Conservation (phyloP, 2,329 filamentous ascomycete genomes). For the Xylariomycetidae sp. region DNA sequence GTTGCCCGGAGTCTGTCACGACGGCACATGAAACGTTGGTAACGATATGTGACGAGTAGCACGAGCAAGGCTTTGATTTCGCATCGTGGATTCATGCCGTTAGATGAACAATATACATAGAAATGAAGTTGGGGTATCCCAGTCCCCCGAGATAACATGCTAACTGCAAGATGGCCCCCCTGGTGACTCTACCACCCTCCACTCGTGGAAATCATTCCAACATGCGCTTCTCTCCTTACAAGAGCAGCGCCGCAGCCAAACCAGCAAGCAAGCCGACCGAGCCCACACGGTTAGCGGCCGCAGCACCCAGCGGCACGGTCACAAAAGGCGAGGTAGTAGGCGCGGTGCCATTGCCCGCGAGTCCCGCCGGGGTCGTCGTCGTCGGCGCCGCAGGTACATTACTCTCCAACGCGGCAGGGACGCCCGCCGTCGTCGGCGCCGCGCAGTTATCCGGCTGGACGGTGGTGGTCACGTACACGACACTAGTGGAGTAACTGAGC, state of each 20-base stretch:
- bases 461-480: no score
- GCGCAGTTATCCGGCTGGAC: no score
- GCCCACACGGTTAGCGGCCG: constrained; percentile 10
- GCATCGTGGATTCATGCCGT: no score
- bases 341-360: constrained; percentile 12
- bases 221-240: no score
- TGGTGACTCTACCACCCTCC: no score
- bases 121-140: neutral
- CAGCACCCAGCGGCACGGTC: constrained; percentile 8
- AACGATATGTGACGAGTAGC: neutral
- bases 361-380: constrained; percentile 12
- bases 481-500: no score
- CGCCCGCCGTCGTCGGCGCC: constrained; percentile 10
- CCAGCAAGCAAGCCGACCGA: constrained; percentile 16
- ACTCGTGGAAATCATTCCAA: no score
- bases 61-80: neutral
- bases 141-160: neutral
- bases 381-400: no score
- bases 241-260: constrained; percentile 16
- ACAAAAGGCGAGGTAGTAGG: constrained; percentile 7
- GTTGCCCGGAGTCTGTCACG: no score
- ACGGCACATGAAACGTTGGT: no score
- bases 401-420: no score
- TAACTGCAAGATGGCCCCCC: neutral
- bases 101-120: neutral